Evolutionary conservation across 768 basidiomycete species (phyloP).

Genomic region (Filobasidium wieringae): DNA sequence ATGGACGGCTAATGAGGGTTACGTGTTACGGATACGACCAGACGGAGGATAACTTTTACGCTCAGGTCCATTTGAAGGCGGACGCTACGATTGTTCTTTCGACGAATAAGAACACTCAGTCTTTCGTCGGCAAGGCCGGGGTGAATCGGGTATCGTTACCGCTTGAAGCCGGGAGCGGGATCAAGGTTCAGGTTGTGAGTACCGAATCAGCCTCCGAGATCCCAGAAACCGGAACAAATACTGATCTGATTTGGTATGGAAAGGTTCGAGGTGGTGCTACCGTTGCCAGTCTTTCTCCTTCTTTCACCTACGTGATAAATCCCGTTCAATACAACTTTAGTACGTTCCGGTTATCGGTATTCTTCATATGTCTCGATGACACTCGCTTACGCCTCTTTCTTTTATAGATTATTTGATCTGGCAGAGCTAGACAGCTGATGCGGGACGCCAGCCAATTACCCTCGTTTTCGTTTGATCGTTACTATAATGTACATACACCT

Average conservation of each 20-base stretch:
- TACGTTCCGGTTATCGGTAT: not conserved
- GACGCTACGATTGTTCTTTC: not conserved
- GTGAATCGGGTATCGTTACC: constrained; percentile 7
- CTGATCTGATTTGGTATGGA: not conserved
- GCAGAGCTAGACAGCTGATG: not conserved
- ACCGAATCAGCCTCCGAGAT: not conserved
- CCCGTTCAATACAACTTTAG: constrained; percentile 1
- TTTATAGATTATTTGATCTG: not conserved
- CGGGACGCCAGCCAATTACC: not conserved
- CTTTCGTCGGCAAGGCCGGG: constrained; percentile 1
- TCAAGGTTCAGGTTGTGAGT: constrained; percentile 5
- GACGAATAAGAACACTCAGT: not conserved
- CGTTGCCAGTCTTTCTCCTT: not conserved
- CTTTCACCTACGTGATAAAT: constrained; percentile 1
- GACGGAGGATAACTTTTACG: constrained; percentile 9
- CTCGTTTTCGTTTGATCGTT: too few relatives aligned
- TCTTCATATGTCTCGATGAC: not conserved
- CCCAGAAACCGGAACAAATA: not conserved
- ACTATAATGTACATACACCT: too few relatives aligned
- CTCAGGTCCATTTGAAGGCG: constrained; percentile 1
- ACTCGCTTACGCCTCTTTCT: not conserved
- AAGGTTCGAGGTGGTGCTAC: not conserved
- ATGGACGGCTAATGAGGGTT: too few relatives aligned
- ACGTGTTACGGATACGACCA: too few relatives aligned
- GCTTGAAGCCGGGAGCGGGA: not conserved